Conservation (phyloP, 1,284 basidiomycete species). For the Naganishia albida region DNA sequence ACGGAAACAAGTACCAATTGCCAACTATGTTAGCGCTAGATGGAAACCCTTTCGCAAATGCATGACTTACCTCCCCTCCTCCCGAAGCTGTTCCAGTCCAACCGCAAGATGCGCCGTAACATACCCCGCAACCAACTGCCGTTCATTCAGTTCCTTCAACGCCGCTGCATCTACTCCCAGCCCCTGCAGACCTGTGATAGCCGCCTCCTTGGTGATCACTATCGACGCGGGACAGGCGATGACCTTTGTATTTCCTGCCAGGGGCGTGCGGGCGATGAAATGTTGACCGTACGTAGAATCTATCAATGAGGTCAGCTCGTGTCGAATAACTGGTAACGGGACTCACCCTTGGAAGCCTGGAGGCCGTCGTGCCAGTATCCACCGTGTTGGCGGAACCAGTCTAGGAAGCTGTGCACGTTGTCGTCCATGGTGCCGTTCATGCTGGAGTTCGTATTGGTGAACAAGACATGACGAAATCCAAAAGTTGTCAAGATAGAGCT, state of each 20-base stretch:
- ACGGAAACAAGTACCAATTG: neutral
- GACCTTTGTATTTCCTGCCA: conserved; percentile 9
- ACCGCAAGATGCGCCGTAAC: conserved; percentile 68
- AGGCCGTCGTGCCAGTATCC: conserved; percentile 26
- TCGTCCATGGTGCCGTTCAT: neutral
- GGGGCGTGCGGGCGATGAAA: neutral
- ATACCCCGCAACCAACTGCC: conserved; percentile 72
- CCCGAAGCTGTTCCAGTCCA: conserved; percentile 38
- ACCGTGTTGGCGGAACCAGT: conserved; percentile 26
- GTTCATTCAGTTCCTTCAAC: conserved; percentile 57
- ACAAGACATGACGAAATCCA: too few relatives aligned
- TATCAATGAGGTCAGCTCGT: neutral
- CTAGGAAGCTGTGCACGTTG: conserved; percentile 12
- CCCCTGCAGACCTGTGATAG: neutral
- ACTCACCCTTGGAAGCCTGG: conserved; percentile 14
- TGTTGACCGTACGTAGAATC: conserved; percentile 19
- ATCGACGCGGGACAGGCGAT: conserved; percentile 23
- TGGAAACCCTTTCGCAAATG: too few relatives aligned
- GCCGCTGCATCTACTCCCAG: conserved; percentile 5
- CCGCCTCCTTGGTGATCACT: conserved; percentile 12
- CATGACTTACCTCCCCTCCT: conserved; percentile 28
- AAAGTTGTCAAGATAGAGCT: too few relatives aligned
- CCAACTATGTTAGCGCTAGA: too few relatives aligned
- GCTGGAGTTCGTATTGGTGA: too few relatives aligned
- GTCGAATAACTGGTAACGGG: neutral